Conservation (phyloP, 164 flowering plant genomes). For the Hamamelis virginiana region DNA sequence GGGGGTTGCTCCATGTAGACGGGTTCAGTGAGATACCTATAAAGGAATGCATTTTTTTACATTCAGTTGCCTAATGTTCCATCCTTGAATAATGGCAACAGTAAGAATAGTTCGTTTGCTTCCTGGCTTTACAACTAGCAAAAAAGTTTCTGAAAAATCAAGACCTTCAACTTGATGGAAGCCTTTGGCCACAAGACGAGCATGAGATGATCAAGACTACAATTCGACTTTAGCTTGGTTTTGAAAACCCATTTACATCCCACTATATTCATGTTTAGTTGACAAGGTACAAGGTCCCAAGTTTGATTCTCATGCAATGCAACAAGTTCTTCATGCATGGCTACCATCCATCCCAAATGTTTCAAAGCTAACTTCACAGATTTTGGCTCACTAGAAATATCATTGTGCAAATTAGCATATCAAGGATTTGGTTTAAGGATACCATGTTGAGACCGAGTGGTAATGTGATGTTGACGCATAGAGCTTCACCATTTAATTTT, state of each 20-base stretch:
- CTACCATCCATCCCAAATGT: no score
- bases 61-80: neutral
- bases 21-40: no score
- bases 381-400: neutral
- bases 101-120: neutral
- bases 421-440: neutral
- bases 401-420: neutral
- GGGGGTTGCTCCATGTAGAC: no score
- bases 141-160: neutral
- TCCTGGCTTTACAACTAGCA: neutral
- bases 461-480: neutral
- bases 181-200: neutral
- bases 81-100: neutral
- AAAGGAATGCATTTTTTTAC: no score
- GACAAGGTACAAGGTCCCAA: neutral
- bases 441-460: neutral
- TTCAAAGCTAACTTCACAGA: no score
- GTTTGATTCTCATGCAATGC: neutral
- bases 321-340: neutral
- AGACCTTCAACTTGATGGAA: neutral
- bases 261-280: neutral
- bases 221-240: conserved; percentile 1
- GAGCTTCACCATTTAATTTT: no score
- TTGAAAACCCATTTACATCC: conserved; percentile 6
- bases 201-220: neutral